These are phyloP conservation scores for Lentinula sp. DNA, from an alignment of 768 basidiomycete genomes.

Conservation along the genomic window DNA sequence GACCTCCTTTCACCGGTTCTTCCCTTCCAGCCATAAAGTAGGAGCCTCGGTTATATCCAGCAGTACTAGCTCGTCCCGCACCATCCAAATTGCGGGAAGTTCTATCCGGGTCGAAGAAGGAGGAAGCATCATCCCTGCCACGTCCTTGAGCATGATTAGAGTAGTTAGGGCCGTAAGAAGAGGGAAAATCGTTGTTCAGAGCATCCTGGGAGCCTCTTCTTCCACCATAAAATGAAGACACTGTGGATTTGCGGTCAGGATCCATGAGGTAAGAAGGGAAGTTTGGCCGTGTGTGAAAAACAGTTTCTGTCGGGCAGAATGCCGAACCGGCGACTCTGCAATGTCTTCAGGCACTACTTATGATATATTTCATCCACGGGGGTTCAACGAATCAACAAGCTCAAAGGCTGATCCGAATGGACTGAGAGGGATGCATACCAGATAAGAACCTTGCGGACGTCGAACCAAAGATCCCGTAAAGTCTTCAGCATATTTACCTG, in stretches of 20 bases:
- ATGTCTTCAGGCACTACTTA: no score
- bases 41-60: conserved; percentile 70
- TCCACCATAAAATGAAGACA: conserved; percentile 74
- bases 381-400: no score
- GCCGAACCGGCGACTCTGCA: no score
- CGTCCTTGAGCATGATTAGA: conserved; percentile 22
- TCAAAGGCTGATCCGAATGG: no score
- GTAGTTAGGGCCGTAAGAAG: conserved; percentile 20
- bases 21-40: conserved; percentile 64
- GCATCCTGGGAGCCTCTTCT: conserved; percentile 57
- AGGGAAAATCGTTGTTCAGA: conserved; percentile 48
- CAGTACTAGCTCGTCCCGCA: conserved; percentile 32
- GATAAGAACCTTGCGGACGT: no score
- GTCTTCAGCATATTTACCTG: no score
- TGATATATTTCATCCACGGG: no score
- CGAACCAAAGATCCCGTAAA: no score
- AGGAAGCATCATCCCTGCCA: conserved; percentile 60
- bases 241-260: conserved; percentile 69
- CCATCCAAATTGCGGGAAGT: conserved; percentile 33
- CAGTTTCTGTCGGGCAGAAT: no score
- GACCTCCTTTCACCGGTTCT: conserved; percentile 75
- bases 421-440: no score
- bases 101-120: conserved; percentile 54
- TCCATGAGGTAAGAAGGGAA: conserved; percentile 43
- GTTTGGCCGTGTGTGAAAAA: not conserved